Conservation (phyloP, 176 grass and related monocot genomes). For the Puccinellia tenuiflora region DNA sequence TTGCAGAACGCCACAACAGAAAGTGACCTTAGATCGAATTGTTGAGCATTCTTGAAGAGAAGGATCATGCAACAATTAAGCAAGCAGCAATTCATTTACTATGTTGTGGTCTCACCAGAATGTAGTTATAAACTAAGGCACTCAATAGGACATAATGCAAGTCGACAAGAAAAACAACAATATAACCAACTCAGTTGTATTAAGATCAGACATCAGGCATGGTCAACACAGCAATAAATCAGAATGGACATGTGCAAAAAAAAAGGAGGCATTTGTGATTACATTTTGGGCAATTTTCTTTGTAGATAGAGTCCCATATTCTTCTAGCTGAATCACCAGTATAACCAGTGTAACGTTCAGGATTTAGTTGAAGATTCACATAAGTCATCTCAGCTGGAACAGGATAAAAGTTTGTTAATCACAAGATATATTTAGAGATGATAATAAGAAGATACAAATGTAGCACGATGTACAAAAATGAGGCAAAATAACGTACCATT, state of each 20-base stretch:
- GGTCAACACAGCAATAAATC: not conserved
- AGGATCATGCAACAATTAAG: not conserved
- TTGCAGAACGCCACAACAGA: not conserved
- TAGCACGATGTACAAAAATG: not conserved
- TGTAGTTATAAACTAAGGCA: not conserved
- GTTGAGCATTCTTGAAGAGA: not conserved
- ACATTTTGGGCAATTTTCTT: conserved; percentile 99
- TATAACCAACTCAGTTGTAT: not conserved
- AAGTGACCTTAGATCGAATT: not conserved
- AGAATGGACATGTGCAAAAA: not conserved
- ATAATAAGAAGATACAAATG: not conserved
- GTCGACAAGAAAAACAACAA: not conserved
- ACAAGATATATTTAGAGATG: not conserved
- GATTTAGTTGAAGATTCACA: conserved; percentile 88
- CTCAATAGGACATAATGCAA: conserved; percentile 1
- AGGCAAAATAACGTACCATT: conserved; percentile 47
- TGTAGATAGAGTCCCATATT: conserved; percentile 96
- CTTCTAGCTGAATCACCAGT: conserved; percentile 75
- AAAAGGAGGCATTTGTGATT: conserved; percentile 13
- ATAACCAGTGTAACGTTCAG: conserved; percentile 97
- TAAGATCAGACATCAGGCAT: not conserved
- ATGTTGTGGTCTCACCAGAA: not conserved
- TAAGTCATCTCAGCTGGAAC: conserved; percentile 92
- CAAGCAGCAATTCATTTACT: not conserved
- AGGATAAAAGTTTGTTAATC: conserved; percentile 5